phyloP scores from a whole-genome alignment of 352 stramenopile genomes.

The Globisporangium cederbergense region DNA sequence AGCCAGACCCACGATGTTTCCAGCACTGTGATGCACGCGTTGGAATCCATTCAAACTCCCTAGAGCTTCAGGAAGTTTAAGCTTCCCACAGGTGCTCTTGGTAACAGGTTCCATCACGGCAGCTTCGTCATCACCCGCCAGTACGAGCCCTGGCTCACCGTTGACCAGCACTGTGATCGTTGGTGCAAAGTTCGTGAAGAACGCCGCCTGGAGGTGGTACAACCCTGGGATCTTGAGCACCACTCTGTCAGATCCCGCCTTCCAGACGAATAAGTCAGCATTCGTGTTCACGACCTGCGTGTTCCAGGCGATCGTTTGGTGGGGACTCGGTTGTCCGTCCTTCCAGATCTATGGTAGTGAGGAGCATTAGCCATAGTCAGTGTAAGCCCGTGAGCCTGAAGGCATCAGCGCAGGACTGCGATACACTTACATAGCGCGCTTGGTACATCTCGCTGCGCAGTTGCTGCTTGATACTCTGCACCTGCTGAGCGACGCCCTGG shows the following conservation, averaged over 20 bases:
- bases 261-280: constrained; percentile 66
- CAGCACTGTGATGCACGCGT: constrained; percentile 54
- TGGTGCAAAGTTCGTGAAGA: constrained; percentile 61
- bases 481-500: constrained; percentile 29
- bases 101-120: not conserved
- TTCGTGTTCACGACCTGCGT: constrained; percentile 71
- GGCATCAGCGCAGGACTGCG: not conserved
- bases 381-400: not conserved
- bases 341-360: constrained; percentile 61
- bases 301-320: constrained; percentile 62
- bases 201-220: constrained; percentile 65
- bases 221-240: constrained; percentile 52
- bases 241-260: constrained; percentile 43
- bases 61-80: not conserved
- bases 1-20: constrained; percentile 49
- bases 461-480: constrained; percentile 44
- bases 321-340: constrained; percentile 35
- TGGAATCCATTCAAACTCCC: constrained; percentile 4
- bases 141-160: constrained; percentile 41
- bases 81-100: not conserved
- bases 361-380: not conserved
- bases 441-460: constrained; percentile 71
- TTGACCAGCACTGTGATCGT: constrained; percentile 60
- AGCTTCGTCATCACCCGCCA: constrained; percentile 3
- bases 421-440: constrained; percentile 39